Evolutionary conservation across 176 grass and related monocot genomes (phyloP).

Genomic region (Themeda triandra): DNA sequence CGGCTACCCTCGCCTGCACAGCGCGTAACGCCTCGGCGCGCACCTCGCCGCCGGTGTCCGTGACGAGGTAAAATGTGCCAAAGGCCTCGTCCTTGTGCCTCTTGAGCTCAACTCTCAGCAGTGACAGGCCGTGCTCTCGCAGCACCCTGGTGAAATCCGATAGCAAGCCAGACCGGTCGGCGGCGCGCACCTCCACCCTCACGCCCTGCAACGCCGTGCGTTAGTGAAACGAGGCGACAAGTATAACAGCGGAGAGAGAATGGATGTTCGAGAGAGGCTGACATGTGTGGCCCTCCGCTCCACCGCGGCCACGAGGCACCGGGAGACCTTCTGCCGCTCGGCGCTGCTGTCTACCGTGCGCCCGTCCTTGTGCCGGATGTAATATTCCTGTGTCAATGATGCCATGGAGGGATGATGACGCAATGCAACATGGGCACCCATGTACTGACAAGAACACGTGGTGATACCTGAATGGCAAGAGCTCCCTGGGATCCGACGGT

Average conservation of each 20-base stretch:
- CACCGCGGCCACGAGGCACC: conserved; percentile 72
- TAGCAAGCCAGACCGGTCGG: conserved; percentile 46
- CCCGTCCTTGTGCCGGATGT: conserved; percentile 74
- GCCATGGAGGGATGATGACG: not conserved
- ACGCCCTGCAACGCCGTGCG: conserved; percentile 39
- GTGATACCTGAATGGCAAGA: conserved; percentile 58
- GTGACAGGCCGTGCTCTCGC: conserved; percentile 55
- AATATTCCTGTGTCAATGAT: conserved; percentile 53
- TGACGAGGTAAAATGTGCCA: conserved; percentile 50
- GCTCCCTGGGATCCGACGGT: conserved; percentile 49
- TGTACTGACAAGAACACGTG: not conserved
- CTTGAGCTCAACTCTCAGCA: conserved; percentile 39
- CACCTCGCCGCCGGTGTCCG: conserved; percentile 49
- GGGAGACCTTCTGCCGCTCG: conserved; percentile 62
- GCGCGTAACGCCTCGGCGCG: conserved; percentile 37
- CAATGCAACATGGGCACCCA: not conserved
- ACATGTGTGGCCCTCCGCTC: conserved; percentile 58
- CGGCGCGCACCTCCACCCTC: conserved; percentile 47
- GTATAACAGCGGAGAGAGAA: not conserved
- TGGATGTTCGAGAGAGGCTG: not conserved
- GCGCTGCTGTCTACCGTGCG: conserved; percentile 45
- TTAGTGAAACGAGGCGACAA: not conserved
- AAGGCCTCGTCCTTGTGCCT: conserved; percentile 45
- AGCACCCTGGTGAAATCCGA: conserved; percentile 58
- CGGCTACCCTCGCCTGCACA: conserved; percentile 29